Evolutionary conservation across 1,139 yeast genomes (phyloP), one percentile per base, ranked within the genome.

Genomic region (Meyerozyma sp.): DNA sequence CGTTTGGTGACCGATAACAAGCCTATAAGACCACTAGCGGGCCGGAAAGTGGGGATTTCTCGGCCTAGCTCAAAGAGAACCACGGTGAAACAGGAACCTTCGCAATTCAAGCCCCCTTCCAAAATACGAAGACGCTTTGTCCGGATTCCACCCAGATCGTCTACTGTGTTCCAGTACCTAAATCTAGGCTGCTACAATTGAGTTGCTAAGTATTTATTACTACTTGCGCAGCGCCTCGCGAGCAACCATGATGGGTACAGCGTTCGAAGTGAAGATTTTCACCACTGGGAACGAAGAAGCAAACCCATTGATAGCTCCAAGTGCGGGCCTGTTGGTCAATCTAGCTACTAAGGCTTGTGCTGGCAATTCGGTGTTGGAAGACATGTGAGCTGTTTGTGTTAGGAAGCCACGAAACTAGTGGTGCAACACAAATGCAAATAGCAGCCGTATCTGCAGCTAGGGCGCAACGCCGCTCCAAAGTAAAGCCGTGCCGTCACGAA

Each of bases 211-310:
- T 18, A n/a, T 28, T 16, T 18, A 39, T 28, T 28, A 8, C 40
- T 29, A 21, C 10, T 16, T 27, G 16, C 43, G 41, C 13, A 42
- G 56, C 48, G 42, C 66, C 58, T 52, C 58, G 49, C 58, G 52
- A 36, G 68, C 70, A 57, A 75, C 70, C 53, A 77, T 53, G 40
- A 79, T 58, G 9, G 85, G 85, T 35, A 79, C 74, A 13, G 82
- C 80, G 57, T 79, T 79, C 21, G 83, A 75, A 8, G 81, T 73
- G 57, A 81, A 77, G 37, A 77, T 65, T 57, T 80, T 78, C 44
- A 75, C 73, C 23, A 75, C 70, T 8, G 86, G 84, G 55, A 77
- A 72, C n/a, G 84, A 77, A 11, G 82, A 77, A 32, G 79, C 59
- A 53, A 81, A 65, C 7, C 84, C 83, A 44, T 78, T 78, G 43